Base-by-base conservation (phyloP, 2,329 filamentous ascomycete genomes). In the Tolypocladium paradoxum region DNA sequence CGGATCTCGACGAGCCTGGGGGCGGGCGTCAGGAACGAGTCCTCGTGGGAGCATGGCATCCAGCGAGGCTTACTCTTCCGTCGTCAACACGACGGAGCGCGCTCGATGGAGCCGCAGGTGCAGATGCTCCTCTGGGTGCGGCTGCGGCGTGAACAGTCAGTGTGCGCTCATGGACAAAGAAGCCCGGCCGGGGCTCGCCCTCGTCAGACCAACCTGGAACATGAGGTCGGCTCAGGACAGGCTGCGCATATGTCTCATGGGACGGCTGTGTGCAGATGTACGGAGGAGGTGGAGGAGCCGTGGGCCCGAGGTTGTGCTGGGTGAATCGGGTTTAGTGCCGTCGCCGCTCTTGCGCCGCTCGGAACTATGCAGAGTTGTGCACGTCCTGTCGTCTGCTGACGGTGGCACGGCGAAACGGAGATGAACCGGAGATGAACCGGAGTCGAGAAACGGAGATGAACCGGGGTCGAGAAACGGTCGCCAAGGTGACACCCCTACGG, bases 1-100 rank as follows among this genome's bases (percentile, higher is more conserved):
- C 93, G 88, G 60, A 97, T 87, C 72, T 97, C 93, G 58, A 96
- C 88, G 45, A 99, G 85, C 70, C 79, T 83, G 55, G 20, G 38
- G 27, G 14, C 6, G 16, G n/a, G 24, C 46, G 8, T 33, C 43
- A 51, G 35, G 20, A 14, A 20, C 24, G 33, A 20, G 36, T 7
- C 8, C 9, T 14, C 9, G 4, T 22, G 18, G 4, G 34, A 20
- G 24, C 27, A n/a, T 24, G 29, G 37, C 11, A 22, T 31, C 35
- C 29, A 36, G n/a, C 20, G 31, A 70, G 18, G 43, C 76, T 70
- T 67, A 81, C 78, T 96, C 92, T 61, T 87, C 78, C 27, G 83
- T 76, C 4, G 90, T 95, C 55, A 96, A 77, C 27, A 93, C 76
- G 34, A 95, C 87, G 27, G 87, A 91, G 56, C 87, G 83, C 46